A percentile compares a stretch with the other conserved stretches of the same genome.
phyloP scores from a whole-genome alignment of 306 rosid genomes.

The Luffa acutangula region DNA sequence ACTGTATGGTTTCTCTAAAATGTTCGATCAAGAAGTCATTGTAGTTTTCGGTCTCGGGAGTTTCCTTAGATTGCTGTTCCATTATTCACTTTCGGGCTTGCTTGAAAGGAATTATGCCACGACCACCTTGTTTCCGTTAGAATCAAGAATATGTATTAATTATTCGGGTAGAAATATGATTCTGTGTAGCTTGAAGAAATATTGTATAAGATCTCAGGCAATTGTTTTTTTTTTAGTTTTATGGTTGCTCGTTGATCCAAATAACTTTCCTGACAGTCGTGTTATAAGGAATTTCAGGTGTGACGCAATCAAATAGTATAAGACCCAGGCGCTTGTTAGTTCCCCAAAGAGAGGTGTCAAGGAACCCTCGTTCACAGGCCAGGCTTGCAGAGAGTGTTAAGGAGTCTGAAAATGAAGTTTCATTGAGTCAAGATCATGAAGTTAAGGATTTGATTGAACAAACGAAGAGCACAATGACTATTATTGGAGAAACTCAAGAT shows the following conservation, averaged over 20 bases:
- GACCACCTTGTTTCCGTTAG: not conserved
- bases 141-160: not conserved
- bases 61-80: not conserved
- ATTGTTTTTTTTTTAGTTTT: not conserved
- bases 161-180: not conserved
- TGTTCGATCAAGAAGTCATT: not conserved
- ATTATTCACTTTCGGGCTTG: not conserved
- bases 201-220: not conserved
- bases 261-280: not conserved
- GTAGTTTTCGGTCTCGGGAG: not conserved
- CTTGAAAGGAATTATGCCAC: not conserved
- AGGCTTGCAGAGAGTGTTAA: constrained; percentile 11
- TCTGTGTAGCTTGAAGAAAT: not conserved
- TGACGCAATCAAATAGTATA: constrained; percentile 37
- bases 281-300: constrained; percentile 25
- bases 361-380: constrained; percentile 16
- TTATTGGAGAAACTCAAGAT: constrained; percentile 30
- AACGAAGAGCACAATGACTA: constrained; percentile 13
- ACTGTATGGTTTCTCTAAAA: not conserved
- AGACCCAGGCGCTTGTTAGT: constrained; percentile 54
- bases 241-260: not conserved
- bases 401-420: constrained; percentile 18
- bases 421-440: constrained; percentile 16
- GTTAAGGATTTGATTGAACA: constrained; percentile 28
- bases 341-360: constrained; percentile 28